A percentile compares a stretch with the other conserved stretches of the same genome.
phyloP scores from a whole-genome alignment of 1,284 basidiomycete genomes.

The Somion occarium region DNA sequence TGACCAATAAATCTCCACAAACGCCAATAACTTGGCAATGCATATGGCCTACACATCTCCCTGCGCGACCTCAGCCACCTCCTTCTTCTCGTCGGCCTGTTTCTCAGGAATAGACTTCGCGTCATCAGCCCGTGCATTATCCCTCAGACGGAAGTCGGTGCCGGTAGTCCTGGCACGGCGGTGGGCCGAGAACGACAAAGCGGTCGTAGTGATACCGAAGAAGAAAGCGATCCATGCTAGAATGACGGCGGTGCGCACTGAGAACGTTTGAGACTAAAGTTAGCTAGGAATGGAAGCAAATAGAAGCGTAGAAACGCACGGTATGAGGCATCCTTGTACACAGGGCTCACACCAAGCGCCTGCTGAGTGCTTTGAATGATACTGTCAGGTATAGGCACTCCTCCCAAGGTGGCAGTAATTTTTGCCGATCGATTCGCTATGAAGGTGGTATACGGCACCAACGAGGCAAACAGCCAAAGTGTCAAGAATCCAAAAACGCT shows the following conservation, averaged over 20 bases:
- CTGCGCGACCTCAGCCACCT: too few relatives aligned
- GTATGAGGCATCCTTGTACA: constrained; percentile 44
- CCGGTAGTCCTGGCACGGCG: constrained; percentile 11
- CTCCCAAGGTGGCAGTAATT: constrained; percentile 39
- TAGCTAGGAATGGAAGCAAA: background rate
- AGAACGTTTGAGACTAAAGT: background rate
- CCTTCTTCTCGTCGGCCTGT: too few relatives aligned
- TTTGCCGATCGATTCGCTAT: constrained; percentile 43
- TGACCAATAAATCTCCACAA: too few relatives aligned
- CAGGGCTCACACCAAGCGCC: constrained; percentile 36
- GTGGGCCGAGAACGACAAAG: constrained; percentile 20
- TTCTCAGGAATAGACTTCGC: too few relatives aligned
- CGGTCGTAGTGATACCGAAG: constrained; percentile 23
- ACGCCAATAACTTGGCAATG: too few relatives aligned
- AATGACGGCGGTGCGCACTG: constrained; percentile 22
- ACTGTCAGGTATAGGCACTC: constrained; percentile 31
- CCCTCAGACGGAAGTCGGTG: too few relatives aligned
- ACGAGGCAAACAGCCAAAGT: constrained; percentile 46
- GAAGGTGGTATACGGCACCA: constrained; percentile 49
- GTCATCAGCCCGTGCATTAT: too few relatives aligned
- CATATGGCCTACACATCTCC: too few relatives aligned
- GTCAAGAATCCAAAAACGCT: constrained; percentile 39
- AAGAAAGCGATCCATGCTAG: constrained; percentile 30
- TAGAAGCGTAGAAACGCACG: constrained; percentile 28
- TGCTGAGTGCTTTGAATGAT: constrained; percentile 35